These are phyloP conservation scores for Gryganskiella cystojenkinii DNA, from an alignment of 192 early-diverging fungal species.

Conservation along the genomic window DNA sequence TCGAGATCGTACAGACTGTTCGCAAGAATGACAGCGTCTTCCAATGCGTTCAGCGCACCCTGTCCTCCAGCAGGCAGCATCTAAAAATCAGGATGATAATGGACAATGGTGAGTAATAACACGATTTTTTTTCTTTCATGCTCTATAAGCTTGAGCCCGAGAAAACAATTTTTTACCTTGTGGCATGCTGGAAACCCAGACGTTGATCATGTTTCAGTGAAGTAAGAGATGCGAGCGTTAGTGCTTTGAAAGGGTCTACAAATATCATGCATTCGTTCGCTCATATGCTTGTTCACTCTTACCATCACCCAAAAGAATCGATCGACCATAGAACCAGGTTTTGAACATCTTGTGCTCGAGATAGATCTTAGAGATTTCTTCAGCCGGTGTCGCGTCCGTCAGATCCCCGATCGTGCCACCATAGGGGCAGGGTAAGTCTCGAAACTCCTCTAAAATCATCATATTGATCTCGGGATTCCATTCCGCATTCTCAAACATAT, in stretches of 20 bases:
- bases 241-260: no score
- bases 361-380: conserved; percentile 26
- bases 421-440: background rate
- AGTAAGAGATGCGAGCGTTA: no score
- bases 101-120: no score
- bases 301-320: conserved; percentile 17
- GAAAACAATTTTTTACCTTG: no score
- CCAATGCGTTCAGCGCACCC: conserved; percentile 3
- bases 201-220: no score
- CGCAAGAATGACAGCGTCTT: conserved; percentile 5
- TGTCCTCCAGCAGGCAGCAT: background rate
- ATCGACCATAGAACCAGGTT: conserved; percentile 12
- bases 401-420: conserved; percentile 17
- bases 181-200: no score
- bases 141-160: no score
- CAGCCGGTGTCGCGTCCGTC: conserved; percentile 17
- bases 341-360: conserved; percentile 28
- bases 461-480: background rate
- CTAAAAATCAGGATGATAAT: background rate
- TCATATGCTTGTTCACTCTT: no score
- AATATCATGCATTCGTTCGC: no score
- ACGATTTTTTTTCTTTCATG: no score
- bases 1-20: conserved; percentile 8
- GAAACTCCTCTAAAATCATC: background rate
- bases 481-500: background rate